Conservation (phyloP, 2,329 filamentous ascomycete species). For the Chalara sp. region DNA sequence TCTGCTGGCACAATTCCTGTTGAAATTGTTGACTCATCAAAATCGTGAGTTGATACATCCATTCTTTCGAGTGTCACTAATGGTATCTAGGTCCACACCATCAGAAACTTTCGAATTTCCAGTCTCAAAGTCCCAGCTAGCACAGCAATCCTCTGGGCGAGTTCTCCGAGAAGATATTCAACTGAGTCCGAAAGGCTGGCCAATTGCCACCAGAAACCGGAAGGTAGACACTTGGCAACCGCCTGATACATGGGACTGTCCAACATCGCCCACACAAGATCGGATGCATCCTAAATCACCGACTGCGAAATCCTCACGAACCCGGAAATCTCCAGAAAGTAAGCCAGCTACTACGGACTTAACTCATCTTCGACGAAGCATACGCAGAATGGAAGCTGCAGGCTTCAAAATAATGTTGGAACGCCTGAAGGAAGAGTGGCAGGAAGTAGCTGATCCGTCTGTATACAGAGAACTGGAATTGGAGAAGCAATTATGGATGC, state of each 20-base stretch:
- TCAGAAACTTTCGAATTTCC: slow-evolving; percentile 18
- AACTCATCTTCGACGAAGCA: slow-evolving; percentile 43
- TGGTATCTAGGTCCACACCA: slow-evolving; percentile 4
- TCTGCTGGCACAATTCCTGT: slow-evolving; percentile 14
- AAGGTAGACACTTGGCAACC: slow-evolving; percentile 16
- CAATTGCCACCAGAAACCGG: slow-evolving; percentile 6
- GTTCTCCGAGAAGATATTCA: neutral
- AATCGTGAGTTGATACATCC: slow-evolving; percentile 9
- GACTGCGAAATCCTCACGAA: neutral
- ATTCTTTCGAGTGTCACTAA: no score
- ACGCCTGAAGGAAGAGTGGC: slow-evolving; percentile 46
- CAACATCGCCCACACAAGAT: neutral
- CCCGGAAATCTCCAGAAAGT: slow-evolving; percentile 2
- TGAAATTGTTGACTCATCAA: slow-evolving; percentile 10
- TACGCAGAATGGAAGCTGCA: slow-evolving; percentile 48
- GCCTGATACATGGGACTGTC: slow-evolving; percentile 16
- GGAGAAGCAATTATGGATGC: slow-evolving; percentile 55
- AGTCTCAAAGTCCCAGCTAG: slow-evolving; percentile 8
- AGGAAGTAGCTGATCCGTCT: slow-evolving; percentile 36
- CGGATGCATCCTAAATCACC: neutral
- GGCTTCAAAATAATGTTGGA: slow-evolving; percentile 44
- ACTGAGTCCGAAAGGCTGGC: neutral
- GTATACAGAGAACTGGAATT: slow-evolving; percentile 45
- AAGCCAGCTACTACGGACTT: slow-evolving; percentile 11
- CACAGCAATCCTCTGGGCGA: neutral